phyloP scores from a whole-genome alignment of 2,329 filamentous ascomycete species.

The Alternaria burnsii region DNA sequence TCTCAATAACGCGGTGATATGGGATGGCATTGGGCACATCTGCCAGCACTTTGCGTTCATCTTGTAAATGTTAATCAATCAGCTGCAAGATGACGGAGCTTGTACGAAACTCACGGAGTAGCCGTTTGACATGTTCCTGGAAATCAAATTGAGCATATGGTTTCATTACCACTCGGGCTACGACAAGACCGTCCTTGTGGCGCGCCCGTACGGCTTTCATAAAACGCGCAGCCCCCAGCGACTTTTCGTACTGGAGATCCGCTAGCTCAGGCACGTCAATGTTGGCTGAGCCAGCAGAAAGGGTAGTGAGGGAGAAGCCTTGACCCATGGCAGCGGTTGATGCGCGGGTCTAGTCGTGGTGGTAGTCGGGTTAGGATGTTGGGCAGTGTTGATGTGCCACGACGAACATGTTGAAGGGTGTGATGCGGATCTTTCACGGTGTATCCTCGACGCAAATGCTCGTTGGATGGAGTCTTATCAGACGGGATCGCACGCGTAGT shows the following conservation, averaged over 20 bases:
- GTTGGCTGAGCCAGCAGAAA: slow-evolving; percentile 88
- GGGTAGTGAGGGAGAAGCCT: slow-evolving; percentile 91
- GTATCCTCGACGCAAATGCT: neutral
- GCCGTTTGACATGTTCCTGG: slow-evolving; percentile 77
- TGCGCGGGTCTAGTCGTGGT: slow-evolving; percentile 13
- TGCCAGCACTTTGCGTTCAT: slow-evolving; percentile 79
- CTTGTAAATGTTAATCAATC: slow-evolving; percentile 55
- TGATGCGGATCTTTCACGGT: neutral
- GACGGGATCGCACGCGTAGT: neutral
- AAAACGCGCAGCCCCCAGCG: slow-evolving; percentile 88
- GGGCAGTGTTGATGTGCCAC: slow-evolving; percentile 35
- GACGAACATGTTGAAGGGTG: slow-evolving; percentile 37
- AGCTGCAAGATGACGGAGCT: accelerated
- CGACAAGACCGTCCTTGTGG: slow-evolving; percentile 87
- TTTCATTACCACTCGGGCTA: slow-evolving; percentile 95
- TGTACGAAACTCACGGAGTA: slow-evolving; percentile 68
- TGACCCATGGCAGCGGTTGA: slow-evolving; percentile 77
- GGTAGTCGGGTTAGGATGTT: slow-evolving; percentile 26
- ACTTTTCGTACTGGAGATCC: slow-evolving; percentile 90
- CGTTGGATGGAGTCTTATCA: neutral
- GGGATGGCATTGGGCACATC: slow-evolving; percentile 90
- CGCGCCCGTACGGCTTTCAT: slow-evolving; percentile 96
- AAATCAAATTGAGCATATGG: slow-evolving; percentile 84
- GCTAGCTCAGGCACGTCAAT: slow-evolving; percentile 93
- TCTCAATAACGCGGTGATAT: slow-evolving; percentile 92